These are phyloP conservation scores for Rhizopogon vinicolor DNA, from an alignment of 768 basidiomycete species.

Conservation along the genomic window DNA sequence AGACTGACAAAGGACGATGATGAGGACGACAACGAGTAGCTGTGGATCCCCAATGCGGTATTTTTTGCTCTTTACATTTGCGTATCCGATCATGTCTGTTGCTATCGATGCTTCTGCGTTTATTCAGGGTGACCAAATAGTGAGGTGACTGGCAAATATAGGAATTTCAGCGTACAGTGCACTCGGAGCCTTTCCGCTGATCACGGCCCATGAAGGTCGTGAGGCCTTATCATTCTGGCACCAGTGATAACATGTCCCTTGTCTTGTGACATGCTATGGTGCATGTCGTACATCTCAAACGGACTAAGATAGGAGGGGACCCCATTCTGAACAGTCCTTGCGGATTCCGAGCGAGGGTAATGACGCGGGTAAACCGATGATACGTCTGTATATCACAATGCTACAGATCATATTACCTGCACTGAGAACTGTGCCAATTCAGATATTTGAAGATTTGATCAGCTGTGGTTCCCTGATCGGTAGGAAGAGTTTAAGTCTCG, in stretches of 20 bases:
- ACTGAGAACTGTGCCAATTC: background rate
- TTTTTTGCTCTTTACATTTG: background rate
- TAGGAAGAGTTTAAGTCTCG: too few species aligned
- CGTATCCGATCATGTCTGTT: background rate
- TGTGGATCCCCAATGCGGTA: background rate
- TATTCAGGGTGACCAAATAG: background rate
- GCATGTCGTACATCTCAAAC: background rate
- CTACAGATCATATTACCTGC: background rate
- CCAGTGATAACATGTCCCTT: background rate
- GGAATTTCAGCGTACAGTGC: background rate
- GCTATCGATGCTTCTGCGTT: background rate
- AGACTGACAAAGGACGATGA: constrained; percentile 22
- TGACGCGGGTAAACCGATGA: background rate
- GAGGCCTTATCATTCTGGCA: too few species aligned
- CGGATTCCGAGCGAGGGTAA: background rate
- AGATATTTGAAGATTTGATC: too few species aligned
- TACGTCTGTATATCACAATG: background rate
- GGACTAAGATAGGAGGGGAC: background rate
- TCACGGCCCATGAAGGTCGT: background rate
- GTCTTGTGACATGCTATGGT: background rate
- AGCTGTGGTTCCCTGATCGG: background rate
- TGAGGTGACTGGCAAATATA: background rate
- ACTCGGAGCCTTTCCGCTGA: background rate
- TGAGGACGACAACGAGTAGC: constrained; percentile 17
- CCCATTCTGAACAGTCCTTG: background rate